phyloP scores from a whole-genome alignment of 306 rosid species.

The apple (Malus domestica) region DNA sequence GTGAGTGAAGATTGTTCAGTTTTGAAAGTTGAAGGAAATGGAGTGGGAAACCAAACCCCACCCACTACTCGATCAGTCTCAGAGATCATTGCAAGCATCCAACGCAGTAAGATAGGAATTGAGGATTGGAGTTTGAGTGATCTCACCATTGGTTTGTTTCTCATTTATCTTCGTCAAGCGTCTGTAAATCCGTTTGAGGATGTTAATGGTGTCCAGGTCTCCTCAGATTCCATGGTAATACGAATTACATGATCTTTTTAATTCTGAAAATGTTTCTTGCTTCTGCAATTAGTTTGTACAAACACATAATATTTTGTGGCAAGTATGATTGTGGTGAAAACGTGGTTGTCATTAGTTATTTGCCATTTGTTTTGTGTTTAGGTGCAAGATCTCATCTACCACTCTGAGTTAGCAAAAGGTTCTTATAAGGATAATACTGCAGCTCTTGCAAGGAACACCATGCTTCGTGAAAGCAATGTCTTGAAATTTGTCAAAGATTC shows the following conservation, averaged over 20 bases:
- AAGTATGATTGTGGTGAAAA: background rate
- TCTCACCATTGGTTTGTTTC: constrained; percentile 81
- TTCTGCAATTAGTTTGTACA: background rate
- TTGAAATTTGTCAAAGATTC: constrained; percentile 70
- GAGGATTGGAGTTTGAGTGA: constrained; percentile 95
- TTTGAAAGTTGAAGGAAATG: constrained; percentile 45
- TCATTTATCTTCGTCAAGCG: constrained; percentile 88
- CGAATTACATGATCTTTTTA: background rate
- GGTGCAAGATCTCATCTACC: constrained; percentile 88
- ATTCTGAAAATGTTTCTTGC: background rate
- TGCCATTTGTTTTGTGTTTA: constrained; percentile 30
- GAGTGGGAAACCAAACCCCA: constrained; percentile 36
- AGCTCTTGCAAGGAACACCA: constrained; percentile 65
- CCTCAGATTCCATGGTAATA: constrained; percentile 65
- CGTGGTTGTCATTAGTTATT: constrained; percentile 26
- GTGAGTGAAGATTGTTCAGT: constrained; percentile 11
- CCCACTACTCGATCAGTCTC: constrained; percentile 54
- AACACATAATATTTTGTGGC: background rate
- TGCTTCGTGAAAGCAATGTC: constrained; percentile 84
- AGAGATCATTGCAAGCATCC: constrained; percentile 74
- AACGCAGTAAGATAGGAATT: constrained; percentile 74
- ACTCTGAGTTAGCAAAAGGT: constrained; percentile 78
- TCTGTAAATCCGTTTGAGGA: constrained; percentile 56
- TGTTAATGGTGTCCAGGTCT: constrained; percentile 58
- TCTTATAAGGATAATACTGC: constrained; percentile 55